Base-by-base conservation (phyloP, 177 flowering plant genomes). In the Vitis hybrid region DNA sequence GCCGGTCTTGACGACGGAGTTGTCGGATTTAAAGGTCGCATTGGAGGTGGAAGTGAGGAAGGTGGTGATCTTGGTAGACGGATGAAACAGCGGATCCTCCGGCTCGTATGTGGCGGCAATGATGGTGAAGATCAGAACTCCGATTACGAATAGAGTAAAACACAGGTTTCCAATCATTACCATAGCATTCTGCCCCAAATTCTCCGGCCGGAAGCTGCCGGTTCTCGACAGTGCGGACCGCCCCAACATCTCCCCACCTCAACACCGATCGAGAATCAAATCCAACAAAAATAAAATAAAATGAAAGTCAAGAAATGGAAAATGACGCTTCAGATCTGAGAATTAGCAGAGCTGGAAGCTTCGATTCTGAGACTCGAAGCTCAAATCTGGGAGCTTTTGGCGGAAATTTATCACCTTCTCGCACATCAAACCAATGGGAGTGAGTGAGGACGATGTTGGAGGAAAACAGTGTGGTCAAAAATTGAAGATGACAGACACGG, bases 41-140 rank as follows among this genome's bases (percentile, higher is more conserved):
- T 84, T 84, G 29, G 86, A 81, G 19, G 18, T 68, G 20, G 88
- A 83, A 1, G 85, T 83, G 49, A 85, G 78, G 71, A 83, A 81
- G 1, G 73, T 75, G 59, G 83, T 83, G 72, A 83, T 83, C 68
- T 82, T 75, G 52, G 78, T 76, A 3, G 85, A 78, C 13, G 89
- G 87, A 68, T 82, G 85, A 72, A 85, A 85, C 13, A 85, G 74
- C 1, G 87, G 89, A 58, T 85, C 87, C 57, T 83, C 87, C 2
- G 85, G 87, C 50, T 85, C 79, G 65, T 85, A 83, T 0, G 85
- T 85, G 29, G 89, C 87, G n/a, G 87, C 89, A 29, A 85, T 82
- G 59, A 85, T 80, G 50, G 89, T 85, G 72, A 85, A 85, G 49
- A 85, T 70, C 55, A 85, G 58, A 8, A 85, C 87, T 2, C 81